Evolutionary conservation across 108 stramenopile species (phyloP), one percentile per base, ranked within the genome.

Genomic region (Fistulifera pelliculosa): DNA sequence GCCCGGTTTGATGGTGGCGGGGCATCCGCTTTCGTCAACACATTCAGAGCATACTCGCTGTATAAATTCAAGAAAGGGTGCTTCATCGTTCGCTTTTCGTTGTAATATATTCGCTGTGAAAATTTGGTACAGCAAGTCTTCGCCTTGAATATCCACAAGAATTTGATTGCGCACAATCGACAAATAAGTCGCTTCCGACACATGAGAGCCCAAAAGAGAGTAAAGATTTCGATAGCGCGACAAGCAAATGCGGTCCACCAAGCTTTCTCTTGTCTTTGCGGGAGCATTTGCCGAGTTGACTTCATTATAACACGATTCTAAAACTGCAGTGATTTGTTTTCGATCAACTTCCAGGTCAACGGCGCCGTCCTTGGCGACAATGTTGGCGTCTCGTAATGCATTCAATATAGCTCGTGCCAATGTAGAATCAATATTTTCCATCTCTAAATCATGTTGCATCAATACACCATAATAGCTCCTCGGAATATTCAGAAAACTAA

Each of bases 11-110:
- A 88, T 52, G 28, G 64, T 50, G 28, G 58, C 57, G 1, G 79
- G 77, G 56, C 78, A 82, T 0, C 89, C 84, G 54, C 76, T 67
- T n/a, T 70, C 71, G 10, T 71, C 76, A 5, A 52, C 21, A 47
- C 77, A 73, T 51, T 82, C 69, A 10, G 80, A 74, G 68, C 93
- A 94, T 0, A 90, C 93, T 26, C 93, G 63, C 49, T 94, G 87
- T 26, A 94, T 94, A 55, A 86, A 90, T 63, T 94, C 93, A 39
- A 90, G 70, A 63, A 94, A 94, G 3, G 93, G 93, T 1, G 86
- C 80, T 54, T 90, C 93, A 17, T 90, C 87, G 12, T 70, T 74
- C 17, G 40, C 1, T 75, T 60, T n/a, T 28, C 78, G 52, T 56
- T 87, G 87, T 0, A 94, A 64, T 16, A 94, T 79, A 39, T 90